Base-by-base conservation (phyloP, 345 rosid genomes). In the Nasturtium officinale region DNA sequence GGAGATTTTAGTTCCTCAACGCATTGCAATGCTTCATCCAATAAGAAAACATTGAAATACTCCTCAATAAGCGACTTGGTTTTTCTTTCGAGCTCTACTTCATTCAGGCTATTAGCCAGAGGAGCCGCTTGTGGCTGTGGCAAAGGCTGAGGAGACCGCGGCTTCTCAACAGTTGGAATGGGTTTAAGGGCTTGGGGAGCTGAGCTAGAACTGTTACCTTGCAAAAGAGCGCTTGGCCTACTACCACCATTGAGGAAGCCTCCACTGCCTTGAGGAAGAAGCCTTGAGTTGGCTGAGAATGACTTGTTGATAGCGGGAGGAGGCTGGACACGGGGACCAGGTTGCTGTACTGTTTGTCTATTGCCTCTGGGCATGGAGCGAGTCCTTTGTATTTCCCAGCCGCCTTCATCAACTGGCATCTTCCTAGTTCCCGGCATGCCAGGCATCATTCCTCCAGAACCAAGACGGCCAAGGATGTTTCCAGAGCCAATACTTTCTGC, bases 401-500 rank as follows among this genome's bases (percentile, higher is more conserved):
- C 85, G 48, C 79, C 95, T 72, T 74, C 80, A 72, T 89, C 98
- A 10, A 83, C 69, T 29, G 93, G 85, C 89, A 87, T 83, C 45
- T 82, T 87, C 80, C 90, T 89, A 60, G 83, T 56, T 71, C 97
- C 93, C 0, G 96, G 98, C 97, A 89, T 89, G 72, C 96, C 96
- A 38, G 97, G 97, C 97, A 92, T 92, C 97, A 92, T 83, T 17
- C 97, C 96, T 13, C 98, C 96, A 9, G 82, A n/a, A 40, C 97
- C 98, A 65, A 88, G 97, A 50, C 87, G 86, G 43, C 75, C 75
- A 32, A 87, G 83, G 43, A 83, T 77, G 67, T 80, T 85, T 55
- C 72, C 72, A 26, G 91, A 77, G 21, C 82, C 81, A 56, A 80
- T 55, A 64, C 54, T 65, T 58, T 82, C 84, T 4, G 82, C 67